Evolutionary conservation across 176 grass and related monocot species (phyloP).

Genomic region (Avena eriantha): DNA sequence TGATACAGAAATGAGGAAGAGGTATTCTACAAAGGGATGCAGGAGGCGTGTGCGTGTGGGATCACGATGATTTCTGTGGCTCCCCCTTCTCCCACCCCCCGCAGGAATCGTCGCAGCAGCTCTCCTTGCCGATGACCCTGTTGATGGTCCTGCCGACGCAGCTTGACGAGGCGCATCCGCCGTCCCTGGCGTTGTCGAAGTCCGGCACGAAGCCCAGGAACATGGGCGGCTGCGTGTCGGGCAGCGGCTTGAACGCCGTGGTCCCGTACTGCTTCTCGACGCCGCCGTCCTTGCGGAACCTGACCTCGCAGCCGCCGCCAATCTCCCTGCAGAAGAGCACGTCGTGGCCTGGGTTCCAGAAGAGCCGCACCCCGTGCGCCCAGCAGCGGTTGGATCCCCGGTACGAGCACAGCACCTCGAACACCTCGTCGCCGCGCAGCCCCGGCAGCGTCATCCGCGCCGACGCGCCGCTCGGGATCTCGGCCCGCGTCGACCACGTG

Average conservation of each 20-base stretch:
- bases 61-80: conserved; percentile 27
- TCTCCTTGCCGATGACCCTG: conserved; percentile 64
- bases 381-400: conserved; percentile 65
- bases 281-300: conserved; percentile 62
- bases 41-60: neutral
- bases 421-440: conserved; percentile 60
- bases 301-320: conserved; percentile 47
- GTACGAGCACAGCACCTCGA: conserved; percentile 69
- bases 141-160: conserved; percentile 55
- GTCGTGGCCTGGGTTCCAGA: conserved; percentile 62
- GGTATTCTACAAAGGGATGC: conserved; percentile 27
- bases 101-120: conserved; percentile 62
- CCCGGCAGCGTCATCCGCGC: conserved; percentile 43
- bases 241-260: neutral
- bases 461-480: conserved; percentile 36
- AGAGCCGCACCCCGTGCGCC: conserved; percentile 56
- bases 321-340: conserved; percentile 51
- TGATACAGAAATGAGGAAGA: conserved; percentile 14
- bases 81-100: conserved; percentile 50
- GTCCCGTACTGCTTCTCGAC: conserved; percentile 64
- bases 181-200: conserved; percentile 66
- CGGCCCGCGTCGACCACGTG: conserved; percentile 42
- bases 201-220: conserved; percentile 68
- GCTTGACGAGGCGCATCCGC: conserved; percentile 44
- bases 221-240: conserved; percentile 39